phyloP scores from a whole-genome alignment of 805 yeast genomes.

The Kregervanrija delftensis region DNA sequence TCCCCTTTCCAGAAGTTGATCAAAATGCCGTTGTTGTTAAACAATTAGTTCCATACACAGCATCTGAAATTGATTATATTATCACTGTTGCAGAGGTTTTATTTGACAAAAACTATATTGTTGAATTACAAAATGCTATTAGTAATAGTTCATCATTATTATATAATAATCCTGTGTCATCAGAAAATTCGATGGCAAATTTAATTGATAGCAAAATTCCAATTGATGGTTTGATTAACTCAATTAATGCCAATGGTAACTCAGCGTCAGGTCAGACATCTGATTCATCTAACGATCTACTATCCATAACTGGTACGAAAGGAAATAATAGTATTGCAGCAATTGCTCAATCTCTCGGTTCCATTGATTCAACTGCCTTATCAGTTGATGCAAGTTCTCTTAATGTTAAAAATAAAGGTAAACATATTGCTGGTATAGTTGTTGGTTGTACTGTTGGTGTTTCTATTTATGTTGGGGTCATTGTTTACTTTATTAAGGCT shows the following conservation, averaged over 20 bases:
- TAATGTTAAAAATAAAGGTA: constrained; percentile 11
- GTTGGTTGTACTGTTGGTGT: constrained; percentile 82
- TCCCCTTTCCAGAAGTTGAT: constrained; percentile 41
- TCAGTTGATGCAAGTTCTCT: constrained; percentile 9
- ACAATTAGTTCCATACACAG: constrained; percentile 69
- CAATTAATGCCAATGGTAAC: constrained; percentile 9
- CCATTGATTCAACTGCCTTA: constrained; percentile 19
- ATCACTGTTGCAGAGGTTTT: constrained; percentile 87
- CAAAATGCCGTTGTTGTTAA: constrained; percentile 45
- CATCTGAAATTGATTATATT: constrained; percentile 50
- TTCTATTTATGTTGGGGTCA: constrained; percentile 35
- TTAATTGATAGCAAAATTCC: constrained; percentile 72
- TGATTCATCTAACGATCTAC: neutral
- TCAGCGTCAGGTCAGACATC: constrained; percentile 5
- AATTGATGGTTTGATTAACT: constrained; percentile 34
- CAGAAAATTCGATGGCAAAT: constrained; percentile 50
- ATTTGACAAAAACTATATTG: constrained; percentile 54
- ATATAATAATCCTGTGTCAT: constrained; percentile 51
- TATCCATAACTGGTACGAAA: constrained; percentile 3
- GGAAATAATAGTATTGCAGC: constrained; percentile 4
- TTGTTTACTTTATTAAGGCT: constrained; percentile 6
- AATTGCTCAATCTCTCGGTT: constrained; percentile 16
- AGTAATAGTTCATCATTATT: constrained; percentile 47
- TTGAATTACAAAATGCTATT: constrained; percentile 43
- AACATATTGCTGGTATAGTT: constrained; percentile 65